Base-by-base conservation (phyloP, 2,329 filamentous ascomycete species). In the Neocucurbitaria cava region DNA sequence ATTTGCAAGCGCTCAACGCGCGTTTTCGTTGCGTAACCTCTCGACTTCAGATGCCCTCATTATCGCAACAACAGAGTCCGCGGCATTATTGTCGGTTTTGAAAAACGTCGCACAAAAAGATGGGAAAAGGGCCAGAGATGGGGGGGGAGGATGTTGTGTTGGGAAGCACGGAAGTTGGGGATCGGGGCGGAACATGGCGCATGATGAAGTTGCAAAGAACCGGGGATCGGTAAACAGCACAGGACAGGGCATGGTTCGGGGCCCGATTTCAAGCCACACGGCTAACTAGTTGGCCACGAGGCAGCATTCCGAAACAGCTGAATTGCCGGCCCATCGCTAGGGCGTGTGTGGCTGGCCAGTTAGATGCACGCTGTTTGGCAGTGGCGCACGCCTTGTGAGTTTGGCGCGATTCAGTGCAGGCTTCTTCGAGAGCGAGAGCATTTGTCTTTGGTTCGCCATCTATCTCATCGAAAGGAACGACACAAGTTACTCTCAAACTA, bases 1-100 rank as follows among this genome's bases (percentile, higher is more conserved):
- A 50, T 46, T n/a, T 20, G 49, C 24, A 40, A n/a, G 48, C 52
- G 46, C 51, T 50, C 49, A 48, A 36, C 52, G 51, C 43, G 54
- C 51, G 48, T 52, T 58, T 24, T 52, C 49, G 54, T 58, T 62
- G 57, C 46, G 46, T 60, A 52, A 51, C 49, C 38, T 55, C 38
- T 55, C 46, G 43, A 42, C 54, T 28, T 44, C 35, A 46, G 30
- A 46, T n/a, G 30, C 23, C 51, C 30, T 62, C 49, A 49, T 60
- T 47, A 44, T 53, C 47, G 53, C 59, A 52, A 47, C 59, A 52
- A 47, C 23, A 33, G 40, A n/a, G 21, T 23, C 31, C 18, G 48
- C 44, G 46, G 43, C 49, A 56, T 56, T 26, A 41, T 39, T 35
- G 35, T 50, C 41, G n/a, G n/a, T n/a, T n/a, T n/a, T n/a, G n/a